Conservation (phyloP, 805 yeast species). For the Scheffersomyces coipomensis region DNA sequence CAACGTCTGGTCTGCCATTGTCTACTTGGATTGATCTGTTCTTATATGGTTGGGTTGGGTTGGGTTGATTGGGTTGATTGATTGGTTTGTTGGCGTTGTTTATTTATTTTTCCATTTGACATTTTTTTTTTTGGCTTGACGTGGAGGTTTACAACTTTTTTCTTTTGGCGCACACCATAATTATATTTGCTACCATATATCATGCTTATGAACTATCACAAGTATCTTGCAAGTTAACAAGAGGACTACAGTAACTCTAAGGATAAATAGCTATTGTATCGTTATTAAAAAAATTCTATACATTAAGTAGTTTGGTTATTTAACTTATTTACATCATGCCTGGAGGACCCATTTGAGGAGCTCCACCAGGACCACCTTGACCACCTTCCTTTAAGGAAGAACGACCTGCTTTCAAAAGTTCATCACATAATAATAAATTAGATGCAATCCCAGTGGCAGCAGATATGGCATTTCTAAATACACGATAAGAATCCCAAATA, state of each 20-base stretch:
- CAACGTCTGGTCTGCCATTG: constrained; percentile 7
- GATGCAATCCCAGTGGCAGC: constrained; percentile 94
- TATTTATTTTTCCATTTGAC: too few species aligned
- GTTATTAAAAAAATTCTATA: not conserved
- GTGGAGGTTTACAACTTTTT: too few species aligned
- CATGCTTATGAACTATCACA: too few species aligned
- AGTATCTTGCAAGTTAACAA: not conserved
- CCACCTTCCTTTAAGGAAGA: constrained; percentile 76
- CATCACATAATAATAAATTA: constrained; percentile 91
- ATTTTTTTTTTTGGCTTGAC: too few species aligned
- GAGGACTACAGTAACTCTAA: not conserved
- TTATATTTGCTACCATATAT: too few species aligned
- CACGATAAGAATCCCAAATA: constrained; percentile 95
- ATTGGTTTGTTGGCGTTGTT: too few species aligned
- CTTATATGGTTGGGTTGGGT: too few species aligned
- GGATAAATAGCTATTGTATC: too few species aligned
- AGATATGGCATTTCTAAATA: constrained; percentile 85
- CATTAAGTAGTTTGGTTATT: too few species aligned
- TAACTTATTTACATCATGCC: constrained; percentile 4
- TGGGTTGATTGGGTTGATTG: too few species aligned
- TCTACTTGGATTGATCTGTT: too few species aligned
- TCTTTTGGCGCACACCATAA: too few species aligned
- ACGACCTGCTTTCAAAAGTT: constrained; percentile 93
- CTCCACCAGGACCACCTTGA: constrained; percentile 18
- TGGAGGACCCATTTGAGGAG: constrained; percentile 14